Evolutionary conservation across 345 rosid genomes (phyloP).

Genomic region (Eucalyptus guilfoylei): DNA sequence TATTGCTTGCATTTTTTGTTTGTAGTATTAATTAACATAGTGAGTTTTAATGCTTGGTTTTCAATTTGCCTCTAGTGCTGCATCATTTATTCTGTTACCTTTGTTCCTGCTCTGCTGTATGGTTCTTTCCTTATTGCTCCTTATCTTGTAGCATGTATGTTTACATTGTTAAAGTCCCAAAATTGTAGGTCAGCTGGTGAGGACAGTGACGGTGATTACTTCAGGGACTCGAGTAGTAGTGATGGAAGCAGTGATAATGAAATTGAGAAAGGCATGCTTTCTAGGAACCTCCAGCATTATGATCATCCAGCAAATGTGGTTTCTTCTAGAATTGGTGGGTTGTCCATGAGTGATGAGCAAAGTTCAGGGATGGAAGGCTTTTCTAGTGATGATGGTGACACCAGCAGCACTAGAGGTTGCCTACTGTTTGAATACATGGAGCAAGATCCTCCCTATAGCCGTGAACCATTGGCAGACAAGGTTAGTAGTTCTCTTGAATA

Average conservation of each 20-base stretch:
- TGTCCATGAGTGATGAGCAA: conserved; percentile 38
- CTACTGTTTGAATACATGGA: conserved; percentile 76
- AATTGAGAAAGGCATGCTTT: conserved; percentile 26
- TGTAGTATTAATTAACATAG: neutral
- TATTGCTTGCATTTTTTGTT: neutral
- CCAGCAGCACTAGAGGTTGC: conserved; percentile 29
- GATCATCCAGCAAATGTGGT: neutral
- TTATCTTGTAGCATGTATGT: neutral
- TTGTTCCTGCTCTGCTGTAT: neutral
- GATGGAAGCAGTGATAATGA: conserved; percentile 75
- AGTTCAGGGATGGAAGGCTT: conserved; percentile 25
- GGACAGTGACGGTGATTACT: conserved; percentile 72
- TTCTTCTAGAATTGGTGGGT: conserved; percentile 23
- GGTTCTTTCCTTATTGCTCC: neutral
- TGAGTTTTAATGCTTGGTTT: neutral
- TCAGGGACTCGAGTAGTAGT: conserved; percentile 58
- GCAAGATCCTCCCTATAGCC: conserved; percentile 63
- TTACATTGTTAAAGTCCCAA: neutral
- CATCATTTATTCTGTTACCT: neutral
- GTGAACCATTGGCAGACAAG: conserved; percentile 92
- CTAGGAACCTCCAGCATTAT: neutral
- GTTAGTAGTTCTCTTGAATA: conserved; percentile 12
- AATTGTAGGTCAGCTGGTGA: conserved; percentile 13
- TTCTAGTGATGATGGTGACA: conserved; percentile 72
- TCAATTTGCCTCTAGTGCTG: neutral